These are phyloP conservation scores for Flaveria linearis DNA, from an alignment of 129 eudicot genomes.

Conservation along the genomic window DNA sequence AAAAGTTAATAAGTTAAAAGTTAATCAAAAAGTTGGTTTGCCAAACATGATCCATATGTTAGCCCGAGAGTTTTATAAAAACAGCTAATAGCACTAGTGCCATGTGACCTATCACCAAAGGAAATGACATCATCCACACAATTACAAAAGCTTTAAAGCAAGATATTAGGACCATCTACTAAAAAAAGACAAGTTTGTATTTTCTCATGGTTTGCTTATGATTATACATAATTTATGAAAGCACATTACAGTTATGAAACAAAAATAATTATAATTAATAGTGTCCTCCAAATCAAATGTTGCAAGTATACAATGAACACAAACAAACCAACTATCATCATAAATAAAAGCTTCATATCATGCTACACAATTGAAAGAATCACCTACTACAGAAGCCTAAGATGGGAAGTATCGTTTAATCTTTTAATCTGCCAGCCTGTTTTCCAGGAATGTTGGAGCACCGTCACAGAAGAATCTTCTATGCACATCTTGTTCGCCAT, in stretches of 20 bases:
- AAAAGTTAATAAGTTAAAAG: too few species aligned
- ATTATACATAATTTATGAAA: background rate
- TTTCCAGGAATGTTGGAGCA: conserved; percentile 88
- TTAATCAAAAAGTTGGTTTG: too few species aligned
- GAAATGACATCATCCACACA: too few species aligned
- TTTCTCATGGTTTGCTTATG: background rate
- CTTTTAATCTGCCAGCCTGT: conserved; percentile 91
- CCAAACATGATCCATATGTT: too few species aligned
- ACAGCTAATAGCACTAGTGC: too few species aligned
- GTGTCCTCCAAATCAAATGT: conserved; percentile 25
- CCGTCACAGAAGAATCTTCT: conserved; percentile 92
- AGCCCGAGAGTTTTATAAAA: too few species aligned
- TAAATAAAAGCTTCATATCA: conserved; percentile 34
- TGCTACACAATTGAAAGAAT: conserved; percentile 62
- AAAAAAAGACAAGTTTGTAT: too few species aligned
- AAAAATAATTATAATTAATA: conserved; percentile 11
- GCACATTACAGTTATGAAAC: background rate
- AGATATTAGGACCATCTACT: too few species aligned
- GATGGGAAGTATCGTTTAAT: conserved; percentile 84
- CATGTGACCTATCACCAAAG: too few species aligned
- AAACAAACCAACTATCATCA: conserved; percentile 33
- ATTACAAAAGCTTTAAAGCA: too few species aligned
- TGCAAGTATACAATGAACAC: conserved; percentile 32
- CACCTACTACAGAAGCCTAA: conserved; percentile 71
- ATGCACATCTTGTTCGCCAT: conserved; percentile 76